phyloP scores from a whole-genome alignment of 768 basidiomycete species.

The Boletus fagicola region DNA sequence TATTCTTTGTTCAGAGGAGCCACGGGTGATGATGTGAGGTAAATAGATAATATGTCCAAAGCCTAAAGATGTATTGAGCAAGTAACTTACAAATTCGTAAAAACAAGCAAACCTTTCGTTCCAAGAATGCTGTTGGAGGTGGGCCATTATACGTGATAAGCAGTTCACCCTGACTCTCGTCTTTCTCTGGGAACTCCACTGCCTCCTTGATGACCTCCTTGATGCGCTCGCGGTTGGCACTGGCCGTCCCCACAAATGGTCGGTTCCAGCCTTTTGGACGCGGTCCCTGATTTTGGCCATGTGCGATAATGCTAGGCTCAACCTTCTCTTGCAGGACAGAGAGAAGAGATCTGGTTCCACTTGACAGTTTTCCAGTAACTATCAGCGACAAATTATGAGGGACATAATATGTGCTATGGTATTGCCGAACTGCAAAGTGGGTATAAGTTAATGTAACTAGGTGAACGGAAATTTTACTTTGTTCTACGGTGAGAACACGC shows the following conservation, averaged over 20 bases:
- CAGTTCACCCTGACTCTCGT: conserved; percentile 92
- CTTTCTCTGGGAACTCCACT: conserved; percentile 94
- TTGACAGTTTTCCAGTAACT: conserved; percentile 82
- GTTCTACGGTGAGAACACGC: conserved; percentile 78
- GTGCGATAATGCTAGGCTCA: conserved; percentile 76
- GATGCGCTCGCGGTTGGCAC: conserved; percentile 58
- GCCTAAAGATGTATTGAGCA: conserved; percentile 48
- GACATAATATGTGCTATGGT: conserved; percentile 87
- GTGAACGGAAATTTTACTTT: conserved; percentile 55
- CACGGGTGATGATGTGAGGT: conserved; percentile 81
- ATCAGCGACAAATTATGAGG: conserved; percentile 92
- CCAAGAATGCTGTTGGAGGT: conserved; percentile 64
- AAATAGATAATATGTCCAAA: conserved; percentile 79
- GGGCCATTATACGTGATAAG: conserved; percentile 77
- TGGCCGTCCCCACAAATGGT: conserved; percentile 88
- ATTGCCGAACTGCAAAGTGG: conserved; percentile 67
- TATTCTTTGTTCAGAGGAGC: conserved; percentile 89
- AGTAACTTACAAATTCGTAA: background rate
- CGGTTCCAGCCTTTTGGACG: conserved; percentile 85
- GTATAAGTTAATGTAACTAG: conserved; percentile 16
- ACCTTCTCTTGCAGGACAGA: conserved; percentile 78
- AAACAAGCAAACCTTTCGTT: conserved; percentile 53
- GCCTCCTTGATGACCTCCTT: conserved; percentile 52
- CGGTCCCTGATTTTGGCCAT: conserved; percentile 68
- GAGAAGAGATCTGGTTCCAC: conserved; percentile 72